phyloP scores from a whole-genome alignment of 257 asterid species.

The Nicotiana attenuata region DNA sequence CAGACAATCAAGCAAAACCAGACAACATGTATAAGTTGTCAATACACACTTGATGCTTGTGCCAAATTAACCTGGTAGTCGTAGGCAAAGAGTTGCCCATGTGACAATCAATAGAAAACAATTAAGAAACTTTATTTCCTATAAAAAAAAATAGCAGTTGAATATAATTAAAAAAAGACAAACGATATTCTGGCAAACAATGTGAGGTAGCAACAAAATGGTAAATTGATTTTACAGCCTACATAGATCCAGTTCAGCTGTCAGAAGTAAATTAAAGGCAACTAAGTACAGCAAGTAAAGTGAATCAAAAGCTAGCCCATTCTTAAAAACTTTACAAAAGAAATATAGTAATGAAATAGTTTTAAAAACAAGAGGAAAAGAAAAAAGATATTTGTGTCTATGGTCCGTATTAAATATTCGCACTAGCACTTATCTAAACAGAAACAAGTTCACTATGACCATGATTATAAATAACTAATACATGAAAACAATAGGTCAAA shows the following conservation, averaged over 20 bases:
- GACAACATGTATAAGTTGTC: not conserved
- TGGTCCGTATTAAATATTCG: not conserved
- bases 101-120: not conserved
- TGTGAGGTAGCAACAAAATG: not conserved
- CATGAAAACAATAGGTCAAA: not conserved
- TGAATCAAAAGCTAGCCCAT: not conserved
- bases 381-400: not conserved
- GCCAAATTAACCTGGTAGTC: not conserved
- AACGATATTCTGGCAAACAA: not conserved
- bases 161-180: not conserved
- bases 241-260: not conserved
- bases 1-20: not conserved
- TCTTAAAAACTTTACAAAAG: not conserved
- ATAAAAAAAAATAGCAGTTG: not conserved
- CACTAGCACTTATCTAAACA: not conserved
- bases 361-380: conserved; percentile 9
- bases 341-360: not conserved
- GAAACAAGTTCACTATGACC: not conserved
- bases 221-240: not conserved
- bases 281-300: not conserved
- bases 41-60: not conserved
- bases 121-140: not conserved
- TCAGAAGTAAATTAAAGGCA: not conserved
- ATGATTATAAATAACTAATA: conserved; percentile 4
- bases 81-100: not conserved